These are phyloP conservation scores for Hsuehochloa calcarea DNA, from an alignment of 176 grass and related monocot species.

Conservation along the genomic window DNA sequence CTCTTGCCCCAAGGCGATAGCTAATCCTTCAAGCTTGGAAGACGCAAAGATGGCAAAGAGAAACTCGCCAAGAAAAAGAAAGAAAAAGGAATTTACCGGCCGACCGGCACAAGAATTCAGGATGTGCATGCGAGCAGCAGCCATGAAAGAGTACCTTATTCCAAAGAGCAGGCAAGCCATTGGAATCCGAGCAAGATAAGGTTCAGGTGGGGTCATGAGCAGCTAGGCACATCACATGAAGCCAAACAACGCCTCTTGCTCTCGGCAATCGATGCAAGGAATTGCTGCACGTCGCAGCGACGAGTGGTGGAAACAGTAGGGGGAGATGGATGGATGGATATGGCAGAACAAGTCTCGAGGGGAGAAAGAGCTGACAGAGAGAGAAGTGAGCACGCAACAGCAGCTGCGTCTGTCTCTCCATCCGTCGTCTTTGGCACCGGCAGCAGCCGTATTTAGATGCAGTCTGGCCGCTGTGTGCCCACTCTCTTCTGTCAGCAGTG, in stretches of 20 bases:
- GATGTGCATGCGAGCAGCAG: constrained; percentile 35
- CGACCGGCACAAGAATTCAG: constrained; percentile 28
- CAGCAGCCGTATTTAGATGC: constrained; percentile 21
- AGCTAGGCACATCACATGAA: background rate
- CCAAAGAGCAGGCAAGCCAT: constrained; percentile 20
- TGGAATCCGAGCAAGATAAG: constrained; percentile 49
- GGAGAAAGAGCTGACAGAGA: constrained; percentile 52
- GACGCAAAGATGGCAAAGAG: constrained; percentile 23
- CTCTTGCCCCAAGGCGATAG: background rate
- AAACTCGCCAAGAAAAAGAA: constrained; percentile 15
- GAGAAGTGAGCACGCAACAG: constrained; percentile 69
- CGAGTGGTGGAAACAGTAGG: background rate
- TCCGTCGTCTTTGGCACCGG: constrained; percentile 8
- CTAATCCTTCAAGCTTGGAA: constrained; percentile 31
- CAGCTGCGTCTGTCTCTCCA: constrained; percentile 37
- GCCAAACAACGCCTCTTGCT: background rate
- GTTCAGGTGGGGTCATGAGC: constrained; percentile 16
- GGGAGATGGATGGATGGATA: background rate
- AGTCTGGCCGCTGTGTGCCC: constrained; percentile 62
- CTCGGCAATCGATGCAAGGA: constrained; percentile 17
- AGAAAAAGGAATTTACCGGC: background rate
- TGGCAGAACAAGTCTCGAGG: constrained; percentile 42
- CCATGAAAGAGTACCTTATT: constrained; percentile 34
- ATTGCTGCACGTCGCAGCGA: constrained; percentile 10
- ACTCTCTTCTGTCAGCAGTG: constrained; percentile 72